phyloP scores from a whole-genome alignment of 1,139 yeast species.

The Taphrina deformans region DNA sequence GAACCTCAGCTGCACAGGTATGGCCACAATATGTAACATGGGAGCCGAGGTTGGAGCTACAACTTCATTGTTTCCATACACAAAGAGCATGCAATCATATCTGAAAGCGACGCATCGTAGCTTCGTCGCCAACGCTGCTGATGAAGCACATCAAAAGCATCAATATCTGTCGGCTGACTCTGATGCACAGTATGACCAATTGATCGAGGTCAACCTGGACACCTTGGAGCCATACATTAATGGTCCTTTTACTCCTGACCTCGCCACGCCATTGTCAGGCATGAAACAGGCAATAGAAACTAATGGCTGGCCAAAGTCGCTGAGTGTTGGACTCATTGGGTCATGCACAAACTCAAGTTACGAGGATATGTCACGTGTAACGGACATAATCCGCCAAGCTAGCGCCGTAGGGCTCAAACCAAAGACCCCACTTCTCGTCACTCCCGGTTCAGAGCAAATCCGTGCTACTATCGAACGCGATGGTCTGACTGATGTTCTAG shows the following conservation, averaged over 20 bases:
- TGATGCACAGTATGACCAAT: constrained; percentile 79
- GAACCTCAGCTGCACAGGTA: constrained; percentile 88
- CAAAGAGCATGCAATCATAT: constrained; percentile 79
- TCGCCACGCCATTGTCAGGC: constrained; percentile 77
- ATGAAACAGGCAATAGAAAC: constrained; percentile 63
- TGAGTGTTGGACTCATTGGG: constrained; percentile 91
- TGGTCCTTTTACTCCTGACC: constrained; percentile 95
- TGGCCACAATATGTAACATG: constrained; percentile 99
- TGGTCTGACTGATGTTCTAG: constrained; percentile 77
- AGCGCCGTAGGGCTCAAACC: constrained; percentile 83
- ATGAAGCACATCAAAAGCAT: constrained; percentile 59
- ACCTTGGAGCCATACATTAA: constrained; percentile 84
- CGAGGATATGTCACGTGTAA: constrained; percentile 96
- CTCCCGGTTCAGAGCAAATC: constrained; percentile 98
- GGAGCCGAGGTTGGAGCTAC: constrained; percentile 99
- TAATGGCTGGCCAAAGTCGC: constrained; percentile 77
- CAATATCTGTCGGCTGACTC: constrained; percentile 74
- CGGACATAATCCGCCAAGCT: constrained; percentile 82
- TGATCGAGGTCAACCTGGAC: constrained; percentile 73
- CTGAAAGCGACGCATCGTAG: constrained; percentile 76
- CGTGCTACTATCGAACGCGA: constrained; percentile 97
- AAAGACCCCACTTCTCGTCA: constrained; percentile 84
- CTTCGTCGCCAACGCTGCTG: constrained; percentile 77
- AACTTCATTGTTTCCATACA: constrained; percentile 94
- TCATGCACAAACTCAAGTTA: constrained; percentile 97